Evolutionary conservation across 495 filamentous ascomycete species (phyloP).

Genomic region (Penicillium cosmopolitanum): DNA sequence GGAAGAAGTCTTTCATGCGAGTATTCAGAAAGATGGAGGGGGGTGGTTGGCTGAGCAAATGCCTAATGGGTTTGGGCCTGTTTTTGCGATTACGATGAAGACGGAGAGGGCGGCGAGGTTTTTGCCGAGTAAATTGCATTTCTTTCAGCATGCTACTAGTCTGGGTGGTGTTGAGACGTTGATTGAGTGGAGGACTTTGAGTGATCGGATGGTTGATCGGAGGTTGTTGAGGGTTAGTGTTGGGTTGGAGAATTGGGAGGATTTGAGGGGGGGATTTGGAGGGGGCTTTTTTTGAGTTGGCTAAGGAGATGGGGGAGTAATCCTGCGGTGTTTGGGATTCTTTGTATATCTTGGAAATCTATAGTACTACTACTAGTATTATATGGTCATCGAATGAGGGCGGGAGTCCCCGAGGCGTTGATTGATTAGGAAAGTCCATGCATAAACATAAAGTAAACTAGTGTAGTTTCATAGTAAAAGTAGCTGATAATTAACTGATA

Average conservation of each 20-base stretch:
- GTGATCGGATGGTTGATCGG: conserved; percentile 71
- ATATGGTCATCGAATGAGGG: not conserved
- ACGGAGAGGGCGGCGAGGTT: conserved; percentile 60
- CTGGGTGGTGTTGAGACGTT: conserved; percentile 92
- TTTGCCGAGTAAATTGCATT: conserved; percentile 74
- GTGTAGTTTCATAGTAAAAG: too few relatives aligned
- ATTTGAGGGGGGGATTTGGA: conserved; percentile 77
- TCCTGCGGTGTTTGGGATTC: too few relatives aligned
- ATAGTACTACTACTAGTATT: not conserved
- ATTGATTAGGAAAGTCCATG: not conserved
- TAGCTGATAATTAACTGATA: not conserved
- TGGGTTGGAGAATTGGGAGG: conserved; percentile 86
- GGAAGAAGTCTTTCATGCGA: conserved; percentile 71
- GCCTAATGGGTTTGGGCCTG: conserved; percentile 87
- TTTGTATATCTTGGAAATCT: not conserved
- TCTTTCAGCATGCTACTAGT: conserved; percentile 95
- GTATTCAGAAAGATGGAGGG: conserved; percentile 66
- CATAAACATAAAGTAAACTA: too few relatives aligned
- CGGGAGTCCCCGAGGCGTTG: not conserved
- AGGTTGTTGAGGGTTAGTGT: conserved; percentile 80
- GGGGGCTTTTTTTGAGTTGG: conserved; percentile 57
- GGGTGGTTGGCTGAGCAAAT: conserved; percentile 85
- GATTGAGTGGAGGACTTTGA: conserved; percentile 76
- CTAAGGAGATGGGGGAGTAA: not conserved
- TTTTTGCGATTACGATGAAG: conserved; percentile 76